Percentiles rank a stretch among this genome's conserved stretches.
These are phyloP conservation scores for Pythium myriotylum DNA, from an alignment of 352 stramenopile species.

Conservation along the genomic window DNA sequence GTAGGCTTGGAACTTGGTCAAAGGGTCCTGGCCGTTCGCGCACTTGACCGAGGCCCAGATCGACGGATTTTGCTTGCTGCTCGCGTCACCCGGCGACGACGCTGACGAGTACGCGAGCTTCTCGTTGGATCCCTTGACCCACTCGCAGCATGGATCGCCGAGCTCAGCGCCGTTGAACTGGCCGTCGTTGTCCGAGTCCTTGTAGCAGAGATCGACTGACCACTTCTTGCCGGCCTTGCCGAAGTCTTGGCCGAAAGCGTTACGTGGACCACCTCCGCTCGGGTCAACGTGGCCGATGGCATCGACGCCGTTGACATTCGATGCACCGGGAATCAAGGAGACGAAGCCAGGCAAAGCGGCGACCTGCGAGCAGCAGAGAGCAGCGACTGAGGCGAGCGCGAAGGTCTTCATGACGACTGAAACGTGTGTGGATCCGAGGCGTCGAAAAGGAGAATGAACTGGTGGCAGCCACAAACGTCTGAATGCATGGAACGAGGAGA, in stretches of 20 bases:
- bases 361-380: constrained; percentile 8
- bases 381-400: constrained; percentile 4
- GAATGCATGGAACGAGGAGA: background rate
- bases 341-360: constrained; percentile 26
- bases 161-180: constrained; percentile 67
- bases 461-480: background rate
- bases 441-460: constrained; percentile 11
- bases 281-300: constrained; percentile 41
- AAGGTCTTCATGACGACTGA: constrained; percentile 23
- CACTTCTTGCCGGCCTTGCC: constrained; percentile 19
- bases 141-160: constrained; percentile 56
- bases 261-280: constrained; percentile 30
- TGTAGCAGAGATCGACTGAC: constrained; percentile 42
- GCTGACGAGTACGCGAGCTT: constrained; percentile 31
- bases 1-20: constrained; percentile 30
- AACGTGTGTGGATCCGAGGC: constrained; percentile 4
- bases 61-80: constrained; percentile 26
- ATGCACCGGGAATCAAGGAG: constrained; percentile 12
- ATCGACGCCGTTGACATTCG: constrained; percentile 24
- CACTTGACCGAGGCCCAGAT: constrained; percentile 30
- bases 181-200: constrained; percentile 31
- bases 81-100: constrained; percentile 28
- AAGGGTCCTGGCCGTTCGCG: constrained; percentile 23
- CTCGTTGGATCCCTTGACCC: constrained; percentile 28
- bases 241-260: constrained; percentile 42